Evolutionary conservation across 306 rosid species (phyloP).

Genomic region (Echinosophora koreensis): DNA sequence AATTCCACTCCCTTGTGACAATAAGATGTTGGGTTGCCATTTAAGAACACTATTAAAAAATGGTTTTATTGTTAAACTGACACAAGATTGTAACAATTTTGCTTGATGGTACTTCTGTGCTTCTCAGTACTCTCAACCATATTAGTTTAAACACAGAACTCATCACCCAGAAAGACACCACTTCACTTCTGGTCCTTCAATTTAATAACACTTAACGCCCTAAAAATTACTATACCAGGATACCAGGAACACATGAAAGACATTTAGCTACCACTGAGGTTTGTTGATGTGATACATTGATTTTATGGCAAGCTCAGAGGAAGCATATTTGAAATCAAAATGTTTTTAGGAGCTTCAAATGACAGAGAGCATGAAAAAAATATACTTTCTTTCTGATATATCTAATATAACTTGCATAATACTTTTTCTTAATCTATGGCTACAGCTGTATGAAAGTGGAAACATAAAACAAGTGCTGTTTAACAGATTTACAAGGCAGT

Average conservation of each 20-base stretch:
- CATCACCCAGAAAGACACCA: neutral
- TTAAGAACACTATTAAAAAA: too few species aligned
- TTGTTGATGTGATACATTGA: neutral
- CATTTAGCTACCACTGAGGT: neutral
- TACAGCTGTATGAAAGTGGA: conserved; percentile 6
- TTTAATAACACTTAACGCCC: too few species aligned
- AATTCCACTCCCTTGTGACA: neutral
- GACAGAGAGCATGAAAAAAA: conserved; percentile 4
- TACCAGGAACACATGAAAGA: neutral
- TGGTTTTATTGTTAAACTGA: too few species aligned
- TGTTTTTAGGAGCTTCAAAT: conserved; percentile 5
- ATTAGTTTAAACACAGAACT: neutral
- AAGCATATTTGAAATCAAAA: conserved; percentile 10
- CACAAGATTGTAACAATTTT: neutral
- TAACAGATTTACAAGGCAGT: conserved; percentile 46
- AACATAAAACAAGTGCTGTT: conserved; percentile 5
- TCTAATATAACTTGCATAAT: conserved; percentile 9
- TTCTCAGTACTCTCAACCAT: too few species aligned
- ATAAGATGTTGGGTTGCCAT: neutral
- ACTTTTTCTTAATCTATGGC: conserved; percentile 5
- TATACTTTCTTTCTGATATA: conserved; percentile 24
- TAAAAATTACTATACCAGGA: neutral
- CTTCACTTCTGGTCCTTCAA: neutral
- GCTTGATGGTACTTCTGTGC: neutral
- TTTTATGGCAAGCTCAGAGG: too few species aligned